A percentile compares a stretch with the other conserved stretches of the same genome.
These are phyloP conservation scores for Sclerotinia subarctica DNA, from an alignment of 2,329 filamentous ascomycete genomes.

Conservation along the genomic window DNA sequence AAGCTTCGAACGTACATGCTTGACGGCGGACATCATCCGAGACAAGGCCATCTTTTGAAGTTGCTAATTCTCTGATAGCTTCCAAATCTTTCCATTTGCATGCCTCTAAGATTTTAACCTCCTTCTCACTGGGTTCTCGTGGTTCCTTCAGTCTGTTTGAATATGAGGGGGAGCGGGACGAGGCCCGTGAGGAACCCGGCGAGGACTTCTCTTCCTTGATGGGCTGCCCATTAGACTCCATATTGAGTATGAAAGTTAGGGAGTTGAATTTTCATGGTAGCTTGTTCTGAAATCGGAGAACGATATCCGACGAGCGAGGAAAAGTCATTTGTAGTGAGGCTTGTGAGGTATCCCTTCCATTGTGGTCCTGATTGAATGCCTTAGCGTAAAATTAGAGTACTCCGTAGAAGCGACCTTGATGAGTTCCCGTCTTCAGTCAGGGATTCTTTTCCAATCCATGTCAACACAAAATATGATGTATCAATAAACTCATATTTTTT, in stretches of 20 bases:
- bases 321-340: not conserved
- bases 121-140: conserved; percentile 38
- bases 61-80: conserved; percentile 56
- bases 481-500: conserved; percentile 13
- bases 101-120: conserved; percentile 53
- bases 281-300: conserved; percentile 8
- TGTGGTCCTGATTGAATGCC: not conserved
- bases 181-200: conserved; percentile 17
- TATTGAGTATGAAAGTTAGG: conserved; percentile 33
- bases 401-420: conserved; percentile 11
- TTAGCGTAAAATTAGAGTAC: conserved; percentile 8
- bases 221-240: conserved; percentile 34
- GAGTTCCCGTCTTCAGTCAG: conserved; percentile 7
- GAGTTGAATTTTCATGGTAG: conserved; percentile 28
- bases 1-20: conserved; percentile 64
- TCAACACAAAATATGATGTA: conserved; percentile 25
- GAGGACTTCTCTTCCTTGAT: conserved; percentile 25
- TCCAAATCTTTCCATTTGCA: conserved; percentile 57
- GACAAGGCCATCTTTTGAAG: conserved; percentile 63
- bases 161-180: conserved; percentile 17
- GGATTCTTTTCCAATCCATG: conserved; percentile 19
- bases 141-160: not conserved
- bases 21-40: conserved; percentile 64
- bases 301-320: not conserved
- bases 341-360: conserved; percentile 5